Conservation (phyloP, 169 alveolate genomes). For the Plasmodium knowlesi region DNA sequence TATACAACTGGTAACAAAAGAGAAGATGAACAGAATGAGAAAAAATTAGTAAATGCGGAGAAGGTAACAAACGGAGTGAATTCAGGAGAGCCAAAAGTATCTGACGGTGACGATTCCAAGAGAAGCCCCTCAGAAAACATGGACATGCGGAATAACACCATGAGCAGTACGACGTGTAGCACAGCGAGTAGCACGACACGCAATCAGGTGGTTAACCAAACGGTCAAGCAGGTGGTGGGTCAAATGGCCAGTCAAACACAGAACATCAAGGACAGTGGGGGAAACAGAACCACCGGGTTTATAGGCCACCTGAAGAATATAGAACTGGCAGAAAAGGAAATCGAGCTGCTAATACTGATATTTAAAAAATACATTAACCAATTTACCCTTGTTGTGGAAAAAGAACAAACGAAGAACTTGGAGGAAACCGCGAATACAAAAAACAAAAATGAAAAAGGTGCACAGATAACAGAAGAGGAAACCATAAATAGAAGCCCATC, state of each 20-base stretch:
- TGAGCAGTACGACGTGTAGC: constrained; percentile 1
- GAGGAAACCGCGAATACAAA: background rate
- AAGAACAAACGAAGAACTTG: background rate
- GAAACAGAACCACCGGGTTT: constrained; percentile 38
- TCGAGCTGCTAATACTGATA: constrained; percentile 13
- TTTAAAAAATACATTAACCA: constrained; percentile 52
- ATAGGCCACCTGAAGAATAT: constrained; percentile 45
- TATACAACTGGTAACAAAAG: background rate
- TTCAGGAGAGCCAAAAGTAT: background rate
- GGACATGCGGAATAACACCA: background rate
- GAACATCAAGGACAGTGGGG: background rate
- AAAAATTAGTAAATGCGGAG: background rate
- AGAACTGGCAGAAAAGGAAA: constrained; percentile 35
- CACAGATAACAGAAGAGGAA: background rate
- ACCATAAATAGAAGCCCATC: background rate
- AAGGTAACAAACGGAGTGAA: background rate
- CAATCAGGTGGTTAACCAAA: background rate
- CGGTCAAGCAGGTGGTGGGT: background rate
- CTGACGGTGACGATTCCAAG: background rate
- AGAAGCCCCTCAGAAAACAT: background rate
- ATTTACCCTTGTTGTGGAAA: constrained; percentile 8
- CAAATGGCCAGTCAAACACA: background rate
- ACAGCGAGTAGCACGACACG: background rate
- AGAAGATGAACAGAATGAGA: background rate
- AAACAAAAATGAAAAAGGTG: background rate